Conservation (phyloP, 192 early-diverging fungal genomes). For the Rhizophagus prolifer region DNA sequence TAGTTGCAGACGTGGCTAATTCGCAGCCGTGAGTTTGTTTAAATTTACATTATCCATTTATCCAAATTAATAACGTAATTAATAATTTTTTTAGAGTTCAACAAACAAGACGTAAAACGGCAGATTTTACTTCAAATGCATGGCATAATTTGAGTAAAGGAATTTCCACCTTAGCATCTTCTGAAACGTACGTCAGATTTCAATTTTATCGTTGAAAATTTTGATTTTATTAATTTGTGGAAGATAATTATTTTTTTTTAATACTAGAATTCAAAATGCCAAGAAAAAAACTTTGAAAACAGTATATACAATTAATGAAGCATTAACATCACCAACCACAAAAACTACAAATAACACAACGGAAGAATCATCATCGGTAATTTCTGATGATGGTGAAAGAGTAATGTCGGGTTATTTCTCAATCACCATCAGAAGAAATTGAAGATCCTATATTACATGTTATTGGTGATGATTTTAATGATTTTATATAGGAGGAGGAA, state of each 20-base stretch:
- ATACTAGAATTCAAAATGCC: not conserved
- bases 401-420: not conserved
- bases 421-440: not conserved
- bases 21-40: not conserved
- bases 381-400: too few species aligned
- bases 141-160: conserved; percentile 19
- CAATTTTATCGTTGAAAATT: not conserved
- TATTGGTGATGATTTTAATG: not conserved
- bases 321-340: not conserved
- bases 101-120: conserved; percentile 14
- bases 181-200: conserved; percentile 8
- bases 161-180: not conserved
- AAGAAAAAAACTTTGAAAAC: not conserved
- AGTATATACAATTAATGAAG: not conserved
- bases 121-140: conserved; percentile 4
- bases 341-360: not conserved
- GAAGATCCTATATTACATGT: not conserved
- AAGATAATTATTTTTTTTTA: too few species aligned
- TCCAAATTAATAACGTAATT: not conserved
- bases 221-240: not conserved
- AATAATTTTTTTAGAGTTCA: conserved; percentile 2
- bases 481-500: too few species aligned
- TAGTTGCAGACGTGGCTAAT: not conserved
- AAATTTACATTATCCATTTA: not conserved
- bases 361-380: not conserved